Base-by-base conservation (phyloP, 2,329 filamentous ascomycete species). In the Beauveria caledonica region DNA sequence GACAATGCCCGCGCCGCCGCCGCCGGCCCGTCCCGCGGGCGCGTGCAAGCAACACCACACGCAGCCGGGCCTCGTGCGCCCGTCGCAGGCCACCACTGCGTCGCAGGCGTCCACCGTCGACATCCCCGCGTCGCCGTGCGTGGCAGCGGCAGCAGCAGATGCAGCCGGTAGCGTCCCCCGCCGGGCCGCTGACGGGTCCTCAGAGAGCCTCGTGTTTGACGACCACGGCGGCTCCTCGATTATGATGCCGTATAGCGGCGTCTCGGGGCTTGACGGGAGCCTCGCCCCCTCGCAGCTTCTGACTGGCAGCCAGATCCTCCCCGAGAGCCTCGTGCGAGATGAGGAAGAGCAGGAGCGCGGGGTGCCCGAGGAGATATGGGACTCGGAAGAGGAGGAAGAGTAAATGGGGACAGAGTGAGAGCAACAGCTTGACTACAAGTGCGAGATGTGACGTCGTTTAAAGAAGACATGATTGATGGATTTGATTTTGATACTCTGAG, bases 221-320 rank as follows among this genome's bases (percentile, higher is more conserved):
- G 66, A 71, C 42, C 64, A 67, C 25, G 66, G 61, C 54, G 62
- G 62, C 48, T 65, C 65, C 15, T 66, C 65, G 7, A 57, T 61
- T 8, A 23, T 46, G n/a, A 56, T 61, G 59, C 53, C 53, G 52
- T 61, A 45, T 40, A 56, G 51, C 40, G 53, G 44, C 5, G 27
- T 56, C 13, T 27, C 44, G 19, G 51, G 58, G 9, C 33, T 61
- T 11, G 59, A 55, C 9, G 5, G 11, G 33, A 36, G 45, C 49
- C 51, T 60, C 25, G 33, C 27, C n/a, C 63, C 68, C 19, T 81
- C 79, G 9, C 79, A 85, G 68, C 71, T 83, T 19, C 67, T 78
- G 61, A 77, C 77, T 1, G 76, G 74, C 64, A 83, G 80, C 63
- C 80, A 83, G 68, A 76, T 81, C 71, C 69, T 85, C 60, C 77